Evolutionary conservation across 805 yeast species (phyloP), one percentile per base, ranked within the genome.

Genomic region (Ogataea pilisensis): DNA sequence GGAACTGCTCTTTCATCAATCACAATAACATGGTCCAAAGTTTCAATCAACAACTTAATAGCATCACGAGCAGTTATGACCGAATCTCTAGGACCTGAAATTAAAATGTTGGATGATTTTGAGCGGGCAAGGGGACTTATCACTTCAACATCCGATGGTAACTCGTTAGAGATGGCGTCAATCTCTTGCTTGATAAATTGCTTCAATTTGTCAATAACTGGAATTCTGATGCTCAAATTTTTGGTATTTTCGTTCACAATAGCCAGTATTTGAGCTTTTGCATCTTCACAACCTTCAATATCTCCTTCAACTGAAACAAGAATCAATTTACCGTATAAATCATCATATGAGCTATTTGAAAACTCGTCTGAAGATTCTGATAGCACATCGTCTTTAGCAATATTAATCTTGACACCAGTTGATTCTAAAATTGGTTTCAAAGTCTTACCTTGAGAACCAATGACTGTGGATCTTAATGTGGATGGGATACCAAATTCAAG

Each of bases 381-480:
- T 9, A 49, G 44, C 54, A 44, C 33, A n/a, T 46, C 42, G 34
- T 43, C 38, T 19, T 51, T 63, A 6, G 80, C 83, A 54, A 90
- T 80, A 53, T 85, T 85, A 50, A 90, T 78, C 50, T 73, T 84
- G 39, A 80, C 80, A 37, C 78, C 82, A 36, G 85, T 75, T 28
- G 74, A 69, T 39, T 75, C 83, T 36, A 85, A 72, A 49, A 90
- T 85, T 43, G 93, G 90, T 61, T 80, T 85, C 64, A 90, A 76
- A 45, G 73, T 82, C 53, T 73, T 76, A 60, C 98, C 98, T 60
- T 82, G 85, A 33, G 90, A 74, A 44, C 98, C 98, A 64, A 90
- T 90, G 43, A 90, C 77, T 37, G 77, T 75, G 7, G 95, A 75
- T 63, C 93, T 77, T 43, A 86, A 73, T 50, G 76, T 77, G 12